Percentiles rank a stretch among this genome's conserved stretches.
These are phyloP conservation scores for Calocera cornea DNA, from an alignment of 768 basidiomycete genomes.

Conservation along the genomic window DNA sequence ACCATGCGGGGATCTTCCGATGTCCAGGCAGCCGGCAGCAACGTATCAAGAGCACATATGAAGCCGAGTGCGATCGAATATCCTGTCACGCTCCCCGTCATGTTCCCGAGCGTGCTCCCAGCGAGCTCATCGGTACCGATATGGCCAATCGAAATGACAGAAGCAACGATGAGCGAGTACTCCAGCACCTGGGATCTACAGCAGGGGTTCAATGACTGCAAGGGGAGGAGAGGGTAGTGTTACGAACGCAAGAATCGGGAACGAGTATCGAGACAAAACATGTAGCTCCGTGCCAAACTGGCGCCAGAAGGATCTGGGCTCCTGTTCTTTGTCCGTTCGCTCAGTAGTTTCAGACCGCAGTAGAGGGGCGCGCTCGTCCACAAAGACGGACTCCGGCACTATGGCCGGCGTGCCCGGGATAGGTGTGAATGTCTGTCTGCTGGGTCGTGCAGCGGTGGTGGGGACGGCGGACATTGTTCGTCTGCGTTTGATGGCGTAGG, in stretches of 20 bases:
- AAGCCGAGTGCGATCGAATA: constrained; percentile 75
- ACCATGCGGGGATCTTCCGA: constrained; percentile 70
- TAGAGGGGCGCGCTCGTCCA: not conserved
- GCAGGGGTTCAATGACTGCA: not conserved
- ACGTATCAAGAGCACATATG: constrained; percentile 74
- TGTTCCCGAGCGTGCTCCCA: constrained; percentile 58
- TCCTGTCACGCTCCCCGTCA: constrained; percentile 59
- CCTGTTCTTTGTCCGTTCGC: not conserved
- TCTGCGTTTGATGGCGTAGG: not conserved
- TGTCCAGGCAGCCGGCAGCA: constrained; percentile 92
- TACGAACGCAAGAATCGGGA: not conserved
- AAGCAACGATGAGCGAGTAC: constrained; percentile 70
- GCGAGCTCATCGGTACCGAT: constrained; percentile 81
- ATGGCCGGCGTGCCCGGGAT: not conserved
- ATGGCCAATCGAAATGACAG: constrained; percentile 81
- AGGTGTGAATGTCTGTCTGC: not conserved
- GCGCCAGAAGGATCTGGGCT: not conserved
- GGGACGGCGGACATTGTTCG: not conserved
- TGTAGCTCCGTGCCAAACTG: not conserved
- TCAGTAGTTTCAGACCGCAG: not conserved
- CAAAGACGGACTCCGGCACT: not conserved
- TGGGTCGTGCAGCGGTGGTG: not conserved
- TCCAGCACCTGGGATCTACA: constrained; percentile 65
- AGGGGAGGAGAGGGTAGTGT: not conserved
- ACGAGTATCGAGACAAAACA: not conserved